A percentile compares a stretch with the other conserved stretches of the same genome.
Evolutionary conservation across 2,329 filamentous ascomycete genomes (phyloP).

Genomic region (Beauveria bassiana): DNA sequence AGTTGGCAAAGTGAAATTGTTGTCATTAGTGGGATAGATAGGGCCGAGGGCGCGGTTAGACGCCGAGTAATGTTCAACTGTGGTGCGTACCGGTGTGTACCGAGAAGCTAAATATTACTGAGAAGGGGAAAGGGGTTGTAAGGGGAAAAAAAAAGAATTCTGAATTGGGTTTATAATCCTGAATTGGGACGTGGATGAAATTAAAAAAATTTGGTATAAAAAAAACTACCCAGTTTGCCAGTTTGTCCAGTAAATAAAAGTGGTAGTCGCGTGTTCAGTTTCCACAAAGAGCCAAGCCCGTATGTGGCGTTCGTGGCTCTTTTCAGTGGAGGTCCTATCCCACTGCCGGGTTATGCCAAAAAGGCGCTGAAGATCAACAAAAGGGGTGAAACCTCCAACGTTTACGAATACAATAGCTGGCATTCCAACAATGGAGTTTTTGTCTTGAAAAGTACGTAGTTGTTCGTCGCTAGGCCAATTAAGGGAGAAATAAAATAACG

Average conservation of each 20-base stretch:
- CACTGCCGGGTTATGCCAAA: background rate
- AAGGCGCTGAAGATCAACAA: background rate
- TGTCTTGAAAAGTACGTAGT: too few relatives aligned
- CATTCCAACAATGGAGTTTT: too few relatives aligned
- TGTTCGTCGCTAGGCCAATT: too few relatives aligned
- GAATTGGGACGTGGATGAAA: too few relatives aligned
- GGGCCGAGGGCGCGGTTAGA: background rate
- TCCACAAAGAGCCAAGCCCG: conserved; percentile 1
- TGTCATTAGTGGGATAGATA: background rate
- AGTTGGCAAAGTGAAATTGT: too few relatives aligned
- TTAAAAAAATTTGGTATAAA: too few relatives aligned
- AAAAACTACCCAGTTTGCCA: background rate
- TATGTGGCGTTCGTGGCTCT: background rate
- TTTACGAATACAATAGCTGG: too few relatives aligned
- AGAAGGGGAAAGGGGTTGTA: too few relatives aligned
- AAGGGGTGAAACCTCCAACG: too few relatives aligned
- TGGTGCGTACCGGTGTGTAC: background rate
- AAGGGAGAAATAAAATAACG: too few relatives aligned
- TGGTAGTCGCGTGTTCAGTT: conserved; percentile 9
- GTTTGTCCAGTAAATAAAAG: background rate
- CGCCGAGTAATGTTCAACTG: background rate
- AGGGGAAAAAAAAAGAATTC: too few relatives aligned
- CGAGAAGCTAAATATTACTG: background rate
- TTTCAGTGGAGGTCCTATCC: background rate
- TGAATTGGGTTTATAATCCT: too few relatives aligned